A percentile compares a stretch with the other conserved stretches of the same genome.
These are phyloP conservation scores for Cordyceps javanica DNA, from an alignment of 2,329 filamentous ascomycete genomes.

Conservation along the genomic window DNA sequence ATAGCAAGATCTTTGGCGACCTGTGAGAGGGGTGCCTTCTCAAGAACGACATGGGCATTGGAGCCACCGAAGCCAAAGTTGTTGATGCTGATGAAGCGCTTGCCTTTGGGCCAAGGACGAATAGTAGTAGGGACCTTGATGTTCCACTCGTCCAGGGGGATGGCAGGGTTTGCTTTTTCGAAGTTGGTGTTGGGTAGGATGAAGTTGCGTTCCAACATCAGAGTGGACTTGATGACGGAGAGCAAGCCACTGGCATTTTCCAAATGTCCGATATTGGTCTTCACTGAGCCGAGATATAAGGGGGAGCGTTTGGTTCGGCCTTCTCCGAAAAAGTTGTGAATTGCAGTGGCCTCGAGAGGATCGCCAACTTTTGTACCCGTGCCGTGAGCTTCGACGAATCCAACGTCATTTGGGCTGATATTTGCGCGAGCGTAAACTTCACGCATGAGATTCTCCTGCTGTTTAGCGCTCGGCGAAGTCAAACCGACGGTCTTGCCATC, in stretches of 20 bases:
- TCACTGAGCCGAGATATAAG: conserved; percentile 42
- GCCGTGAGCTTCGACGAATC: conserved; percentile 46
- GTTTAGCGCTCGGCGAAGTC: conserved; percentile 46
- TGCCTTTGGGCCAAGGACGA: conserved; percentile 40
- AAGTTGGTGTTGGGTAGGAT: conserved; percentile 46
- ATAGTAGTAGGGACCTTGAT: conserved; percentile 39
- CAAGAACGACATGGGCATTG: conserved; percentile 36
- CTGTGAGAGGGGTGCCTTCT: conserved; percentile 28
- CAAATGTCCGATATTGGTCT: conserved; percentile 46
- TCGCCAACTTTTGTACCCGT: conserved; percentile 52
- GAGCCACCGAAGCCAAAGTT: conserved; percentile 41
- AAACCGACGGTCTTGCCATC: conserved; percentile 46
- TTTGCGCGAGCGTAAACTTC: conserved; percentile 27
- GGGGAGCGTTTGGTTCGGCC: conserved; percentile 35
- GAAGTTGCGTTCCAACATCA: conserved; percentile 45
- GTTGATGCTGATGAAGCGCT: conserved; percentile 45
- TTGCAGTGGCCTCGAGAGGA: conserved; percentile 46
- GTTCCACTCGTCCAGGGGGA: conserved; percentile 44
- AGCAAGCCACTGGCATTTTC: conserved; percentile 47
- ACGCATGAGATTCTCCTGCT: conserved; percentile 38
- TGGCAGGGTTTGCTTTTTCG: conserved; percentile 41
- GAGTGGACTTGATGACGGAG: conserved; percentile 44
- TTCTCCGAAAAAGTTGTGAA: conserved; percentile 37
- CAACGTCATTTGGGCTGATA: conserved; percentile 24
- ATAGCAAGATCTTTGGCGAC: conserved; percentile 4